Conservation (phyloP, 805 yeast genomes). For the Nakazawaea sp. region DNA sequence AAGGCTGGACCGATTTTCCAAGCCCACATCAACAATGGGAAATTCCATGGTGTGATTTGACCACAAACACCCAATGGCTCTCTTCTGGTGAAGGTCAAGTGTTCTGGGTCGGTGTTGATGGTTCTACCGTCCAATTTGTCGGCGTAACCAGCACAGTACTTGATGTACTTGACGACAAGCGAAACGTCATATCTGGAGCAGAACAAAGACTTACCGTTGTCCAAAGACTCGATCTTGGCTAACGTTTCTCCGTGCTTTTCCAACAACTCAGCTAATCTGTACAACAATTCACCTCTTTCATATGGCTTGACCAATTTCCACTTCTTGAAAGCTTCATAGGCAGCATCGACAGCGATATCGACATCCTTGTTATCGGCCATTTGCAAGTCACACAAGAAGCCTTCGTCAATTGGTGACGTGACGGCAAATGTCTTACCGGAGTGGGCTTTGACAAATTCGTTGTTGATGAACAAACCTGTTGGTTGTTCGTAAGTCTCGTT, state of each 20-base stretch:
- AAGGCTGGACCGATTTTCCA: constrained; percentile 80
- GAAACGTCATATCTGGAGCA: constrained; percentile 64
- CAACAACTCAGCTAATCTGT: constrained; percentile 61
- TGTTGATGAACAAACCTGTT: constrained; percentile 52
- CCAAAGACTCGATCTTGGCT: constrained; percentile 64
- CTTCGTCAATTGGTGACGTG: constrained; percentile 46
- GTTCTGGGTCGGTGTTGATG: constrained; percentile 55
- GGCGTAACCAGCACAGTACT: constrained; percentile 70
- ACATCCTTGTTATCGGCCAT: constrained; percentile 58
- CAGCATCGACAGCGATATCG: constrained; percentile 62
- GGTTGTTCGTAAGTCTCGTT: constrained; percentile 45
- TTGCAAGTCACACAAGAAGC: constrained; percentile 41
- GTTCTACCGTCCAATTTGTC: constrained; percentile 63
- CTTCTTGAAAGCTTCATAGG: constrained; percentile 50
- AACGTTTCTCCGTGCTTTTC: constrained; percentile 58
- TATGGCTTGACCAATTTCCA: constrained; percentile 60
- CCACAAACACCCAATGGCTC: constrained; percentile 83
- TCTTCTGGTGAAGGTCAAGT: constrained; percentile 59
- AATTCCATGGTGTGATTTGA: constrained; percentile 81
- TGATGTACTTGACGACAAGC: constrained; percentile 55
- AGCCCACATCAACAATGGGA: constrained; percentile 72
- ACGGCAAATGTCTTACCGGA: constrained; percentile 46
- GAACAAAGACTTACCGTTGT: constrained; percentile 69
- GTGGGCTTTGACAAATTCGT: constrained; percentile 44
- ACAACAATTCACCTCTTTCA: constrained; percentile 43